phyloP scores from a whole-genome alignment of 192 early-diverging fungal species.

The Linderina pennispora region DNA sequence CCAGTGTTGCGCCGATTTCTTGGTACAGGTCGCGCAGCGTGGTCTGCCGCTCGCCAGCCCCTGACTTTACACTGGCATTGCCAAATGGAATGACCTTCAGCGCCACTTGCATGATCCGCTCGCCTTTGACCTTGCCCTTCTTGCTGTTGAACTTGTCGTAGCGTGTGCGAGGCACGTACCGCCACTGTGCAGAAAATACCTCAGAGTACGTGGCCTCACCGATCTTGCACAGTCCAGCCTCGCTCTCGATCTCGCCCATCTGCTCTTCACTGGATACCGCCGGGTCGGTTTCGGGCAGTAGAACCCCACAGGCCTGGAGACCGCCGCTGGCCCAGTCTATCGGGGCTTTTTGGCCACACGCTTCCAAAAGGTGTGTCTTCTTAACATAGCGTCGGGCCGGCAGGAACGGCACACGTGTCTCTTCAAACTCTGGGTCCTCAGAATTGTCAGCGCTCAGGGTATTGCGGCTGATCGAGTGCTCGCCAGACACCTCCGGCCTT shows the following conservation, averaged over 20 bases:
- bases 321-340: slow-evolving; percentile 43
- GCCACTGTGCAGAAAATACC: slow-evolving; percentile 57
- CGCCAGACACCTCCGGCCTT: too few species aligned
- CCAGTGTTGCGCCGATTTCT: slow-evolving; percentile 55
- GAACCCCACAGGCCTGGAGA: slow-evolving; percentile 33
- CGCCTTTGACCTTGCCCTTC: slow-evolving; percentile 31
- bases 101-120: slow-evolving; percentile 55
- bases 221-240: slow-evolving; percentile 55
- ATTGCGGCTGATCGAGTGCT: neutral
- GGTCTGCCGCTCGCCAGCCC: slow-evolving; percentile 43
- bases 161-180: slow-evolving; percentile 31
- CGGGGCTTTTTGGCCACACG: slow-evolving; percentile 42
- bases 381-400: slow-evolving; percentile 42
- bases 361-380: slow-evolving; percentile 39
- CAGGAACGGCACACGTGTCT: slow-evolving; percentile 39
- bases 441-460: slow-evolving; percentile 9
- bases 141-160: slow-evolving; percentile 43
- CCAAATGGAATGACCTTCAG: slow-evolving; percentile 83
- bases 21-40: slow-evolving; percentile 54
- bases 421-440: slow-evolving; percentile 30
- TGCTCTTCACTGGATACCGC: slow-evolving; percentile 11
- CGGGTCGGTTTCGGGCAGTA: slow-evolving; percentile 22
- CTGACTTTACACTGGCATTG: slow-evolving; percentile 29
- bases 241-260: slow-evolving; percentile 36
- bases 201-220: slow-evolving; percentile 85